A percentile compares a stretch with the other conserved stretches of the same genome.
These are phyloP conservation scores for Balamuthia mandrillaris DNA, from an alignment of 208 protist genomes.

Conservation along the genomic window DNA sequence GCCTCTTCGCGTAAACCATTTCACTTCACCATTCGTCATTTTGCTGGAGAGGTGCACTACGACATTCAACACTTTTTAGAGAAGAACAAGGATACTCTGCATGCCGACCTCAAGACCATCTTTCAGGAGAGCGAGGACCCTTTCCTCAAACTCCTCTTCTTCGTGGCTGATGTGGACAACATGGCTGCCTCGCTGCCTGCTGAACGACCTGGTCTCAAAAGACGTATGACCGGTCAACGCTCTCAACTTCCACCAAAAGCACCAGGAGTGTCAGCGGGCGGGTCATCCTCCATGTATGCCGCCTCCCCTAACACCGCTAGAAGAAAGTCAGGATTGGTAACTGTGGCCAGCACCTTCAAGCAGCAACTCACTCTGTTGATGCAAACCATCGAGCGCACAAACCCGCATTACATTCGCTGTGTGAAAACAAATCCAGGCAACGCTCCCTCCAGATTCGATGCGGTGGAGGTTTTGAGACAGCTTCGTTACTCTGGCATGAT, in stretches of 20 bases:
- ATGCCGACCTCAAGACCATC: slow-evolving; percentile 13
- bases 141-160: neutral
- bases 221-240: no score
- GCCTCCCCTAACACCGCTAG: neutral
- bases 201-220: neutral
- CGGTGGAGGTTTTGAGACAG: neutral
- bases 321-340: neutral
- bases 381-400: neutral
- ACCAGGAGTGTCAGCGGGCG: no score
- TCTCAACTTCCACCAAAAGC: no score
- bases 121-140: neutral
- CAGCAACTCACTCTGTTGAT: neutral
- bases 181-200: neutral
- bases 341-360: slow-evolving; percentile 7
- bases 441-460: neutral
- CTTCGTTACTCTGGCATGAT: neutral
- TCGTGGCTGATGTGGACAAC: neutral
- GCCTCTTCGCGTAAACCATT: no score
- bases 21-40: slow-evolving; percentile 74
- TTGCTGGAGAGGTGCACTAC: slow-evolving; percentile 83
- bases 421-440: slow-evolving; percentile 15
- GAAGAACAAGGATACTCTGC: slow-evolving; percentile 82
- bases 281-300: neutral
- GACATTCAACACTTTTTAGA: slow-evolving; percentile 81
- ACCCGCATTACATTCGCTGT: slow-evolving; percentile 29